Base-by-base conservation (phyloP, 2,329 filamentous ascomycete species). In the Beauveria scarabaeidicola region DNA sequence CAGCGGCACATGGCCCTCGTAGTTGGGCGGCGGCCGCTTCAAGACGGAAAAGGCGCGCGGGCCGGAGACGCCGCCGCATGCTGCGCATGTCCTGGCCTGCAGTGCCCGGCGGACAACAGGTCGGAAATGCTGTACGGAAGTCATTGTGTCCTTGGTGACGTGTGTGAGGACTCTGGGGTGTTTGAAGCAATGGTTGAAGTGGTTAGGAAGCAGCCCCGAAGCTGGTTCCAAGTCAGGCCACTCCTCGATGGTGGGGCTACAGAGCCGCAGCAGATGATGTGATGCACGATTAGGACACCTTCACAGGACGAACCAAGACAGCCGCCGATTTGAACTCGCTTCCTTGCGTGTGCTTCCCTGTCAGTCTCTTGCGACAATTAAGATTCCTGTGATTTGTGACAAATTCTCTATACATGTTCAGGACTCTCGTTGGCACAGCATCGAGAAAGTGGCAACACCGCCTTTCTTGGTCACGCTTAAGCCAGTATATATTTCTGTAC, bases 1-100 rank as follows among this genome's bases (percentile, higher is more conserved):
- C 59, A 99, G 82, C 40, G 93, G 94, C 36, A 97, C 85, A 82
- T 99, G 94, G 73, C 91, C 91, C 1, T 89, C 86, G 76, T 97
- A 97, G 68, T 90, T 94, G 60, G 91, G 90, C 27, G 83, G 82
- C 54, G 93, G 93, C 7, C 94, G 89, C 73, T 89, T 89, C 67
- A 96, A 83, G 63, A 91, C 84, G 47, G 92, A 96, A 78, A 97
- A 96, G 60, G 59, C 66, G 52, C 70, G 65, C 46, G 58, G 32
- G 13, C 64, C 63, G 8, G 63, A 54, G 47, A 62, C 65, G 21
- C 63, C 61, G 17, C 64, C 62, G 52, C 67, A 68, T n/a, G 64
- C 61, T 13, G 64, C 62, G 47, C 68, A 68, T 15, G 61, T 61
- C 17, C 60, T 56, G n/a, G 65, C 59, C 23, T 65, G 67, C 25